Conservation (phyloP, 2,329 filamentous ascomycete genomes). For the Aspergillus udagawae region DNA sequence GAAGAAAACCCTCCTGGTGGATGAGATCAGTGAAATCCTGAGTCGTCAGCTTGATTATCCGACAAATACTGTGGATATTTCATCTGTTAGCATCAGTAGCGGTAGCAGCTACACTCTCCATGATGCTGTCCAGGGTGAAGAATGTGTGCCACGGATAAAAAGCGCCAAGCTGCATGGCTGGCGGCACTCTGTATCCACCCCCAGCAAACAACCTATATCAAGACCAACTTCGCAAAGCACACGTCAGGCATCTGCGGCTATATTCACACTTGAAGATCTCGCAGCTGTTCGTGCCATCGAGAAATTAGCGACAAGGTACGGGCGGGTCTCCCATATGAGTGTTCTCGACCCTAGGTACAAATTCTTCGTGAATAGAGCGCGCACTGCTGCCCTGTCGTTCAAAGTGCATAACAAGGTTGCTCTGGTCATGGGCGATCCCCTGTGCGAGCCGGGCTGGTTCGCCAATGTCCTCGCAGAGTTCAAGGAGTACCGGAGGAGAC, state of each 20-base stretch:
- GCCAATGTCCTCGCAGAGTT: constrained; percentile 33
- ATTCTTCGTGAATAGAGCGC: constrained; percentile 37
- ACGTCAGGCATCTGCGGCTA: not conserved
- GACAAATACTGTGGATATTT: not conserved
- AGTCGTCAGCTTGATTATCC: not conserved
- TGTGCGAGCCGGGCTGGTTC: constrained; percentile 28
- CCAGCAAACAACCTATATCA: not conserved
- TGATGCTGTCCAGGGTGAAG: not conserved
- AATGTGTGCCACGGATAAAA: not conserved
- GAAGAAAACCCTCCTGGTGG: not conserved
- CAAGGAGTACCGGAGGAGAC: constrained; percentile 25
- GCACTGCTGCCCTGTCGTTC: constrained; percentile 36
- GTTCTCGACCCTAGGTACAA: constrained; percentile 40
- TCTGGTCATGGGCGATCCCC: constrained; percentile 38
- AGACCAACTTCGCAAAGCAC: not conserved
- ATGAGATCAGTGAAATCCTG: not conserved
- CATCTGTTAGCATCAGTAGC: not conserved
- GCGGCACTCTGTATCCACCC: not conserved
- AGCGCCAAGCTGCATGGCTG: not conserved
- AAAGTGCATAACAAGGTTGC: constrained; percentile 36
- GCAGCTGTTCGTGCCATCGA: constrained; percentile 28
- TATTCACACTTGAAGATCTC: constrained; percentile 18
- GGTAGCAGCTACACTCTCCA: not conserved
- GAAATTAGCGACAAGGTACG: constrained; percentile 29
- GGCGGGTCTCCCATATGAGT: constrained; percentile 41